Percentiles rank a stretch among this genome's conserved stretches.
These are phyloP conservation scores for Erigeron canadensis DNA, from an alignment of 129 eudicot genomes.

Conservation along the genomic window DNA sequence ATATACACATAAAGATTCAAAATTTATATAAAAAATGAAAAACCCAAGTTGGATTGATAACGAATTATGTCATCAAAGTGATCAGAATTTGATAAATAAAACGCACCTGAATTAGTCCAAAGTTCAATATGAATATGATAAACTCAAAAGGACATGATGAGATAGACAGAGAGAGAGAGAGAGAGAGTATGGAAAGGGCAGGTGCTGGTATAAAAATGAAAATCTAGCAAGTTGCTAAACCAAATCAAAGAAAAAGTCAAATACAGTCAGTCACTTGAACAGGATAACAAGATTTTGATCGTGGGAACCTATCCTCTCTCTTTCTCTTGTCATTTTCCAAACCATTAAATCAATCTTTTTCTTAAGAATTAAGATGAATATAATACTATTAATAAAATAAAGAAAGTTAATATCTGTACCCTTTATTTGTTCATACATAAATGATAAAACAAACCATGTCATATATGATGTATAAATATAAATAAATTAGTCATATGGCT, in stretches of 20 bases:
- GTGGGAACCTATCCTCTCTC: background rate
- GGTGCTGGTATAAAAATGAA: constrained; percentile 15
- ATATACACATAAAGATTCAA: constrained; percentile 1
- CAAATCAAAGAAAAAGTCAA: constrained; percentile 28
- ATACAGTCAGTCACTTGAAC: background rate
- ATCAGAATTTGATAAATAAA: background rate
- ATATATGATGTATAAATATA: too few species aligned
- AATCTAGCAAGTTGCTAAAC: constrained; percentile 9
- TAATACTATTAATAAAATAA: too few species aligned
- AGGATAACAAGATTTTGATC: background rate
- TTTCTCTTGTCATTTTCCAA: too few species aligned
- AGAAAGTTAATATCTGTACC: too few species aligned
- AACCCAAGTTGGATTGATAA: constrained; percentile 14
- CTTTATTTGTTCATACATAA: too few species aligned
- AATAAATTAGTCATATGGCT: too few species aligned
- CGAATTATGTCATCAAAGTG: background rate
- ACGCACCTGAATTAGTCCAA: constrained; percentile 22
- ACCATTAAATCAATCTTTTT: too few species aligned
- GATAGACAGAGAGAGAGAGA: constrained; percentile 1
- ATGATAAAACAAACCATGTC: too few species aligned
- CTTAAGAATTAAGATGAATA: too few species aligned
- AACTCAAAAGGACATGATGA: constrained; percentile 13
- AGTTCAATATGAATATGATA: background rate
- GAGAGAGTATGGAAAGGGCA: constrained; percentile 19
- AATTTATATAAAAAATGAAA: background rate